These are phyloP conservation scores for Crithidia expoeki DNA, from an alignment of 208 protist genomes.

Conservation along the genomic window DNA sequence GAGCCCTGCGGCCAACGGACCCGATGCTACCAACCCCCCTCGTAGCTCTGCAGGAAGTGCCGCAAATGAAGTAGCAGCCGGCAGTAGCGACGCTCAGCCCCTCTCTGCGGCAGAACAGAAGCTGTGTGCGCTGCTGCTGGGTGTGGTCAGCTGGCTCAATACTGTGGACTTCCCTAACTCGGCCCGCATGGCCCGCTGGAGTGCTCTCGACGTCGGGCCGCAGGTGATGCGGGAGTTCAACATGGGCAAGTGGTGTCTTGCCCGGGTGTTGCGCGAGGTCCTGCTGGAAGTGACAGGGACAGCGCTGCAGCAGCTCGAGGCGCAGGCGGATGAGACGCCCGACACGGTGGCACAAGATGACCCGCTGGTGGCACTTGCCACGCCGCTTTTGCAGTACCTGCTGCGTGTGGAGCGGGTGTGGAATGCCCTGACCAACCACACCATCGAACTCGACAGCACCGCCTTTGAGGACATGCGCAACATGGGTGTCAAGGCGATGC, in stretches of 20 bases:
- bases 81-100: background rate
- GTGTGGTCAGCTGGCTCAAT: conserved; percentile 12
- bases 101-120: conserved; percentile 19
- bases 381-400: conserved; percentile 22
- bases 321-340: background rate
- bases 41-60: too few relatives aligned
- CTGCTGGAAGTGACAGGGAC: conserved; percentile 13
- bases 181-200: conserved; percentile 25
- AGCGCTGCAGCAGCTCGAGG: conserved; percentile 13
- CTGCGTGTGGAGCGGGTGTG: conserved; percentile 21
- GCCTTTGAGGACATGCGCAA: conserved; percentile 11
- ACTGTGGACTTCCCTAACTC: conserved; percentile 11
- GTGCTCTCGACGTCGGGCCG: conserved; percentile 26
- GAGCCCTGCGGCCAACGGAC: background rate
- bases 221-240: conserved; percentile 24
- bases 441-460: conserved; percentile 14
- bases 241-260: conserved; percentile 24
- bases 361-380: background rate
- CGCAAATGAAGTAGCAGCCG: too few relatives aligned
- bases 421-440: conserved; percentile 24
- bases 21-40: background rate
- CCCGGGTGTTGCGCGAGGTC: conserved; percentile 19
- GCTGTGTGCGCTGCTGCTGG: conserved; percentile 18
- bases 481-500: conserved; percentile 10
- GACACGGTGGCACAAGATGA: conserved; percentile 7